These are phyloP conservation scores for Penicillium paneum DNA, from an alignment of 2,329 filamentous ascomycete species.

Conservation along the genomic window DNA sequence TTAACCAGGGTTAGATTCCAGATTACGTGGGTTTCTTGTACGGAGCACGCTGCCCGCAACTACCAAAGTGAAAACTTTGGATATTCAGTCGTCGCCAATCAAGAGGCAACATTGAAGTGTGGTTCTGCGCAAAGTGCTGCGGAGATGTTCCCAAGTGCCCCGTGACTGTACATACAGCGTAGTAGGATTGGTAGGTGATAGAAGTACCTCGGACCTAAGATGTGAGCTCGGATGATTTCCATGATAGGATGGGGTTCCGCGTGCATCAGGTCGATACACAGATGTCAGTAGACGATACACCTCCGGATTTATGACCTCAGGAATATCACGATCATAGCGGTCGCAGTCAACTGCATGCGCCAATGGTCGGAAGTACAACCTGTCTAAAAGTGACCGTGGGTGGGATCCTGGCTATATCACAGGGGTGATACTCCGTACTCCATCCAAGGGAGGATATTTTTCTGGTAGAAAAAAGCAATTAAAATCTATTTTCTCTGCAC, in stretches of 20 bases:
- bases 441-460: neutral
- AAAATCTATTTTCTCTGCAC: neutral
- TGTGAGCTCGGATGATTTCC: constrained; percentile 17
- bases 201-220: neutral
- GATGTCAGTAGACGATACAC: neutral
- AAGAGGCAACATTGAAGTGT: neutral
- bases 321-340: constrained; percentile 18
- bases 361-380: constrained; percentile 21
- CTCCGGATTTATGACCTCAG: neutral
- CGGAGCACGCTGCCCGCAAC: neutral
- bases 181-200: neutral
- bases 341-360: constrained; percentile 22
- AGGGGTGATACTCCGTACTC: constrained; percentile 5
- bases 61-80: constrained; percentile 1
- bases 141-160: neutral
- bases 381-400: constrained; percentile 14
- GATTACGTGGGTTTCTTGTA: neutral
- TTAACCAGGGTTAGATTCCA: neutral
- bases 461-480: neutral
- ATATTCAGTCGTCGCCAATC: constrained; percentile 4
- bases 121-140: neutral
- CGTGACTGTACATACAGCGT: neutral
- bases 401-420: constrained; percentile 9
- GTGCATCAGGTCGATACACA: constrained; percentile 7
- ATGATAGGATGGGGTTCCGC: constrained; percentile 17